These are phyloP conservation scores for Aspergillus sp. DNA, from an alignment of 2,329 filamentous ascomycete species.

Conservation along the genomic window DNA sequence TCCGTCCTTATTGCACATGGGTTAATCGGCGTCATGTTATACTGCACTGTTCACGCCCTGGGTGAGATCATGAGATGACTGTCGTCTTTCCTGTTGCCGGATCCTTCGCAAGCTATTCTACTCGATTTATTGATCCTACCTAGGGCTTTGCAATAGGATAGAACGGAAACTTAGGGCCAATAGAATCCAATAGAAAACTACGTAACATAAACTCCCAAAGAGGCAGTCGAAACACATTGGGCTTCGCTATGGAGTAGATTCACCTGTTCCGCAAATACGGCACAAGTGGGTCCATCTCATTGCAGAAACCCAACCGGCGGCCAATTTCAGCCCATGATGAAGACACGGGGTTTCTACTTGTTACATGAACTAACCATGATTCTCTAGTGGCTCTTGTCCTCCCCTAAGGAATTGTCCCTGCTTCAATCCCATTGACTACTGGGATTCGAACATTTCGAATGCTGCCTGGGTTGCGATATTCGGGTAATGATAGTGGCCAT, in stretches of 20 bases:
- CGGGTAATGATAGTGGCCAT: conserved; percentile 66
- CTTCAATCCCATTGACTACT: conserved; percentile 74
- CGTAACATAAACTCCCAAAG: no score
- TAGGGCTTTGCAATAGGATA: conserved; percentile 96
- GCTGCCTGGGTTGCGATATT: conserved; percentile 80
- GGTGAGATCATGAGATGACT: conserved; percentile 87
- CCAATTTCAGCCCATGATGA: no score
- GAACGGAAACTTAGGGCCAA: no score
- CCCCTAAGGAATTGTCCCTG: conserved; percentile 80
- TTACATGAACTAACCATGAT: no score
- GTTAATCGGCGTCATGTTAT: conserved; percentile 80
- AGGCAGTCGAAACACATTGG: no score
- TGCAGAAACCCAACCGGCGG: no score
- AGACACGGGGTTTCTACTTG: no score
- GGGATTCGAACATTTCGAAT: conserved; percentile 59
- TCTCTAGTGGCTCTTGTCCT: conserved; percentile 65
- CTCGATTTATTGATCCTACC: conserved; percentile 83
- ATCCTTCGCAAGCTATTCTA: conserved; percentile 87
- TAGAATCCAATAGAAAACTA: no score
- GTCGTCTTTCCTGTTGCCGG: conserved; percentile 86
- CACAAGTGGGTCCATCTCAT: no score
- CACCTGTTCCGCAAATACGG: no score
- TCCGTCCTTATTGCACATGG: conserved; percentile 70
- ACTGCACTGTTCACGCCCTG: conserved; percentile 83
- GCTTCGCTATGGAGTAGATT: no score